Base-by-base conservation (phyloP, 352 stramenopile species). In the Phytopythium vexans region DNA sequence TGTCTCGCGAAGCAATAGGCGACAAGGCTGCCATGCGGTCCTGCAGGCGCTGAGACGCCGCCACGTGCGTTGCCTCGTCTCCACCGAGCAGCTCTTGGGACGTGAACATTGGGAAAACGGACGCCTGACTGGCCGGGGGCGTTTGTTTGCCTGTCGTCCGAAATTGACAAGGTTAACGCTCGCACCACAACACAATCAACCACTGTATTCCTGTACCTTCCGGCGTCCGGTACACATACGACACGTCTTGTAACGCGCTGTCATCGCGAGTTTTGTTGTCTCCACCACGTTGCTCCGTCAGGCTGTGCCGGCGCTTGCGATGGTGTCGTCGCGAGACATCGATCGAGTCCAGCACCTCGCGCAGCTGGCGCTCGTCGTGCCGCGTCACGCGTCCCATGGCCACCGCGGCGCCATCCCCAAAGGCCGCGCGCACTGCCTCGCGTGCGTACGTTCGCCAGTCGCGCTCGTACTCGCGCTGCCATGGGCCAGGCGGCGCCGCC, bases 181-280 rank as follows among this genome's bases (percentile, higher is more conserved):
- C n/a, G 4, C 15, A 31, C 9, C 42, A 32, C 8, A 16, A 4
- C 10, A n/a, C 2, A 16, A n/a, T 33, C 34, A 31, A 6, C 14
- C 34, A 9, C 1, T 36, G 3, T 41, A 14, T 4, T 14, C 3
- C 2, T 43, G 14, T 49, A 49, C 58, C 49, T 49, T 65, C 50
- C 2, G 82, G 79, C 0, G 82, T 92, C 31, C 52, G 65, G 62
- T 90, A 92, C 27, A 89, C 75, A 47, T 90, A 92, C 31, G 82
- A 92, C 9, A 64, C 61, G 38, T 77, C 74, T 31, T 48, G 39
- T 43, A 50, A 42, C 6, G 48, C 64, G 33, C 66, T 46, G 12
- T 70, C 41, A 9, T 64, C 60, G 31, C 60, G 52, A 6, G 15
- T 4, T 4, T n/a, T 16, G 12, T 8, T 27, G n/a, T 12, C 46